Evolutionary conservation across 306 rosid species (phyloP), one percentile per base, ranked within the genome.

Genomic region (Alnus glutinosa): DNA sequence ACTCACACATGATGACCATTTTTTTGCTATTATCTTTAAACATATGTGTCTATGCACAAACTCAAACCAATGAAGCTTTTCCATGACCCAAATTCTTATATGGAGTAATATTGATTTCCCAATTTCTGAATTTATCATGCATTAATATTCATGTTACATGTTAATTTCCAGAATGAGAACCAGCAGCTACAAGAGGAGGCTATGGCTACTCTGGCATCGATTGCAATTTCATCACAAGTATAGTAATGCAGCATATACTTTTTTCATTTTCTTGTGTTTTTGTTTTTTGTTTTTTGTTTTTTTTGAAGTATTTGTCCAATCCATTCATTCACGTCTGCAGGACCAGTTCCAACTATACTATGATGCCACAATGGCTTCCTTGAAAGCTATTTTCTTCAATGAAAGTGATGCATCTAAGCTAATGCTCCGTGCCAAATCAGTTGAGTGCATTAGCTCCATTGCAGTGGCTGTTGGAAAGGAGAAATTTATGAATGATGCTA

Each of bases 141-240:
- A 49, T 51, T 39, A 37, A 80, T 55, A 55, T 47, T 42, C 67
- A 23, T 48, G 49, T 32, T 55, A 72, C 78, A 34, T 82, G 67
- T 73, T n/a, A 46, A 57, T 34, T 83, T 83, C 55, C 77, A 78
- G 83, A 63, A 78, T 62, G 55, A 51, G 19, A 36, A 42, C 6
- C 69, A 37, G 54, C 44, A 42, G 70, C 36, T 75, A 63, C 70
- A 54, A 48, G 78, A 16, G 13, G 74, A 75, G 54, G 80, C 77
- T 42, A 30, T 70, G 58, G 80, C 75, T 39, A 70, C 74, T 71
- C 80, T 78, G 71, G 34, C 7, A 70, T 32, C 14, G 54, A 6
- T 75, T 63, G 80, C 80, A 51, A 30, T 5, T 50, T 69, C 4
- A 32, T 50, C 44, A 11, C 86, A 74, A 74, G 83, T 83, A 83